Evolutionary conservation across 1,139 yeast species (phyloP), one percentile per base, ranked within the genome.

Genomic region (Nadsonia commutata): DNA sequence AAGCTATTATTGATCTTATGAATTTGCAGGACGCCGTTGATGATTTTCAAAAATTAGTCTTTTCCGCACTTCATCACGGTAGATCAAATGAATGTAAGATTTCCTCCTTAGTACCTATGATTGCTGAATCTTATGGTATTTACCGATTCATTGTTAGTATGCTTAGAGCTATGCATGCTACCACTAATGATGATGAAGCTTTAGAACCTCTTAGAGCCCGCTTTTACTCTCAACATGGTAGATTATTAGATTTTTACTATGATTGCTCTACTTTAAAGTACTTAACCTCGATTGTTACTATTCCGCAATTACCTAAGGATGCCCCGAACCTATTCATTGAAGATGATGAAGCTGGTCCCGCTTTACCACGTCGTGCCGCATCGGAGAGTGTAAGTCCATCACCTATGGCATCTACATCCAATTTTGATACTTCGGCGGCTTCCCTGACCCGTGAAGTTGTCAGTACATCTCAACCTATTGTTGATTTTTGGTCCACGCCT

Each of bases 41-140:
- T 58, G 81, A 80, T 50, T 76, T 84, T 49, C 90, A 83, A 53
- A 76, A 81, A 50, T 66, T 83, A 43, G 74, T 88, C 20, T 82
- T 90, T 59, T 78, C 94, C 0, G 72, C 84, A 3, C 70, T 86
- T 45, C 72, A 76, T 46, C 77, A 72, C 48, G 73, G 81, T 37
- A 72, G 75, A 20, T 70, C 71, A 46, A 78, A 82, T 47, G 90
- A 88, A 54, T 84, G 94, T 60, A 80, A 82, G 52, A 81, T 85
- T 17, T 76, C 94, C 47, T 86, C 95, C 1, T 67, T 90, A 54
- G 94, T 88, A 39, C 96, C 97, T 2, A 70, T 88, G 62, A 84
- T 88, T 45, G 76, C 94, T n/a, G 98, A 90, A 59, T 75, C 94
- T 2, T 88, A 85, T 57, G 97, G 97, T 37, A 85, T 90, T 49